phyloP scores from a whole-genome alignment of 257 asterid species.

The Plantago elongata region DNA sequence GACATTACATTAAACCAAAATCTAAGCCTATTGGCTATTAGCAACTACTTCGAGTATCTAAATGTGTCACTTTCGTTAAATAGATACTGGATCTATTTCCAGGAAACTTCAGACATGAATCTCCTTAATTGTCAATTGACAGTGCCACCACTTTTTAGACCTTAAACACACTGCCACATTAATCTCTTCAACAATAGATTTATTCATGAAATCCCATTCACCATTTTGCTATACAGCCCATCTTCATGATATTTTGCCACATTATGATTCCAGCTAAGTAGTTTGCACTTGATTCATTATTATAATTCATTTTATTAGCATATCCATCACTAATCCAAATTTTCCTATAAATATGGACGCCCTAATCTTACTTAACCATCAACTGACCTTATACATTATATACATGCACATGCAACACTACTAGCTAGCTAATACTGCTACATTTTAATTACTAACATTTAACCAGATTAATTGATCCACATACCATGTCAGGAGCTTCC shows the following conservation, averaged over 20 bases:
- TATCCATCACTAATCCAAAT: too few relatives aligned
- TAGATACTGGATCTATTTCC: too few relatives aligned
- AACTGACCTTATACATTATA: background rate
- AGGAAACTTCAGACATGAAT: too few relatives aligned
- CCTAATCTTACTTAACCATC: slow-evolving; percentile 17
- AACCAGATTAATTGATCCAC: background rate
- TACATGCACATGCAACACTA: slow-evolving; percentile 11
- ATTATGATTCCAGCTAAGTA: slow-evolving; percentile 30
- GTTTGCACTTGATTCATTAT: slow-evolving; percentile 34
- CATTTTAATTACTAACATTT: too few relatives aligned
- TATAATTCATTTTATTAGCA: too few relatives aligned
- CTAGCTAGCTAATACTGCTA: background rate
- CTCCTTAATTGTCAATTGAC: too few relatives aligned
- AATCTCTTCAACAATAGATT: too few relatives aligned
- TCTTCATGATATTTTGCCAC: slow-evolving; percentile 27
- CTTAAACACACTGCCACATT: too few relatives aligned
- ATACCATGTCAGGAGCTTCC: slow-evolving; percentile 32
- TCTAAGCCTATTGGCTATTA: background rate
- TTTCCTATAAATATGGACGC: slow-evolving; percentile 49
- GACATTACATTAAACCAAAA: background rate
- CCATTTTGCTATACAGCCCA: slow-evolving; percentile 45
- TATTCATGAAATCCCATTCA: slow-evolving; percentile 42
- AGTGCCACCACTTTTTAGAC: too few relatives aligned
- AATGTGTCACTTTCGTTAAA: too few relatives aligned
- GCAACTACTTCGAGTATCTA: background rate